Evolutionary conservation across 208 protist genomes (phyloP), one percentile per base, ranked within the genome.

Genomic region (Leishmania lainsoni): DNA sequence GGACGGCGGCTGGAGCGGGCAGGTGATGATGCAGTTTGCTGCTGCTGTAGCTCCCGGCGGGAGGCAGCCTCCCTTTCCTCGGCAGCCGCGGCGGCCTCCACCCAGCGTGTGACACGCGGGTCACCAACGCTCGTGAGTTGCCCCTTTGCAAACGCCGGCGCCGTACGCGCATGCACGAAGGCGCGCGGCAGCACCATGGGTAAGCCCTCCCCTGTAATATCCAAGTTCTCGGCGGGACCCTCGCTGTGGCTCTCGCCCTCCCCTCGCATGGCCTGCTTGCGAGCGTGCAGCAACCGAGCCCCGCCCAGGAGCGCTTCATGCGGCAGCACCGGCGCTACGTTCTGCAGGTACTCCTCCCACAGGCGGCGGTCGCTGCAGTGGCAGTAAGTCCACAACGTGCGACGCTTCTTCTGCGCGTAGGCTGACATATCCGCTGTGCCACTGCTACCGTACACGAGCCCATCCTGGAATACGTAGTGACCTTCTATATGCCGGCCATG

Each of bases 401-500:
- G 5, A 22, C 76, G 61, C 48, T 32, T 49, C 79, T 22, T 69
- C 51, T 14, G 86, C 69, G 26, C 81, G 42, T 32, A 72, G 72
- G 73, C 26, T 61, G 32, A 63, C 69, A 54, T 73, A 26, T n/a
- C 81, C n/a, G 63, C 78, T 1, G 65, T 42, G 56, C 49, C 54
- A 56, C 59, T 76, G 68, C 76, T 84, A 72, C 85, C 85, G 76
- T 94, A 96, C 45, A 95, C 85, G 48, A 98, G 86, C 5, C 95
- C 95, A 76, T 98, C 95, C 8, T 81, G 32, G 78, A 97, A 98
- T 26, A 97, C 92, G 85, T 97, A 98, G 76, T 90, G 74, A 8
- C 95, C 95, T 2, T 71, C 86, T 10, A 95, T 76, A 70, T 91
- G 87, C 22, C 80, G 78, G 6, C 95, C 95, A 65, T 94, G 82